phyloP scores from a whole-genome alignment of 108 stramenopile species.

The Schizochytrium sp. region DNA sequence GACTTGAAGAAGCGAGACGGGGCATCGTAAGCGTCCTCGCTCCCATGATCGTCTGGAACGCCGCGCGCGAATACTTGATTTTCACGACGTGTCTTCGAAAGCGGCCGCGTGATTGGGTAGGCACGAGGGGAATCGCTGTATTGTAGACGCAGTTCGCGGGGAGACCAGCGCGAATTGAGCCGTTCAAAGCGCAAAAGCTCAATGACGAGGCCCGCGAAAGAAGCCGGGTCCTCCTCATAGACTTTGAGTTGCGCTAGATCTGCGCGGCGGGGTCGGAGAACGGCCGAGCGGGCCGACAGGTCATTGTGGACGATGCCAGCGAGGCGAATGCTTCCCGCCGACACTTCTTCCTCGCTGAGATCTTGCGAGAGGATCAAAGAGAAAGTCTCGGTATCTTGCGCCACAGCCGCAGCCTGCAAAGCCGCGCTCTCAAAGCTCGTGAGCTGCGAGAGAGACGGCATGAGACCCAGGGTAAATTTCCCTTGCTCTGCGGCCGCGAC shows the following conservation, averaged over 20 bases:
- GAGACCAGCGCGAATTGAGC: neutral
- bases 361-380: neutral
- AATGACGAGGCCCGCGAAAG: neutral
- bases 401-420: neutral
- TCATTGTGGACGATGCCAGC: neutral
- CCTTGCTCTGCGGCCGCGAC: neutral
- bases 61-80: neutral
- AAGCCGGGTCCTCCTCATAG: neutral
- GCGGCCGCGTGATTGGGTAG: neutral
- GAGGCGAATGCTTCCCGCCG: slow-evolving; percentile 3
- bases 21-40: neutral
- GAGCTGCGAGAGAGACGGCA: neutral
- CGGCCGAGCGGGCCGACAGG: neutral
- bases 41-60: neutral
- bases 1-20: neutral
- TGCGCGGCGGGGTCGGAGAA: neutral
- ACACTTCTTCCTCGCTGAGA: neutral
- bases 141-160: slow-evolving; percentile 1
- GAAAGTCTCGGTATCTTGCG: neutral
- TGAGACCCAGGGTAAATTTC: neutral
- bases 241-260: neutral
- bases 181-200: neutral
- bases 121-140: neutral
- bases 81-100: neutral
- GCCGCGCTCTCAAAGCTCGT: neutral